Conservation (phyloP, 345 rosid species). For the Schrenkiella parvula region DNA sequence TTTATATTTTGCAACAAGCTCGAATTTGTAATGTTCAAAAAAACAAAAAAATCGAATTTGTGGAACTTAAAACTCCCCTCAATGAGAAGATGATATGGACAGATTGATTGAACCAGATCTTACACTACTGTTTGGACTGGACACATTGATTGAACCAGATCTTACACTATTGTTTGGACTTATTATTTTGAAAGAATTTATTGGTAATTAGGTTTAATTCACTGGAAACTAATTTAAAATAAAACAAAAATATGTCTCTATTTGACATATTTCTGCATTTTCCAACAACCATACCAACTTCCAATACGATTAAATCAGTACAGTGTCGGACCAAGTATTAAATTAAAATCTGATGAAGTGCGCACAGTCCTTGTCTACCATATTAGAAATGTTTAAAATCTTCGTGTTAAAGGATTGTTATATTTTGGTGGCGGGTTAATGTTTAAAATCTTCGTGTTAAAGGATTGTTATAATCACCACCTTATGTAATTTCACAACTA, state of each 20-base stretch:
- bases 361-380: not conserved
- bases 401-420: not conserved
- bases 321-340: not conserved
- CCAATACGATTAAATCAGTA: not conserved
- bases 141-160: not conserved
- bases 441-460: not conserved
- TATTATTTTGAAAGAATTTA: not conserved
- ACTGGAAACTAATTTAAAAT: too few species aligned
- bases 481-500: not conserved
- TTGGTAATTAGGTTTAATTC: not conserved
- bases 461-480: not conserved
- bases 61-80: too few species aligned
- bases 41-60: too few species aligned
- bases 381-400: not conserved
- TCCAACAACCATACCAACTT: not conserved
- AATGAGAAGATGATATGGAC: too few species aligned
- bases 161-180: not conserved
- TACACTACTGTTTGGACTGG: too few species aligned
- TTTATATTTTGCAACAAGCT: too few species aligned
- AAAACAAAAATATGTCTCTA: too few species aligned
- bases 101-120: too few species aligned
- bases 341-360: not conserved
- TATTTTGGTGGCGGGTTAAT: not conserved
- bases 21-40: too few species aligned
- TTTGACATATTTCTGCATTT: not conserved